Conservation (phyloP, 2,329 filamentous ascomycete species). For the Alternaria metachromatica region DNA sequence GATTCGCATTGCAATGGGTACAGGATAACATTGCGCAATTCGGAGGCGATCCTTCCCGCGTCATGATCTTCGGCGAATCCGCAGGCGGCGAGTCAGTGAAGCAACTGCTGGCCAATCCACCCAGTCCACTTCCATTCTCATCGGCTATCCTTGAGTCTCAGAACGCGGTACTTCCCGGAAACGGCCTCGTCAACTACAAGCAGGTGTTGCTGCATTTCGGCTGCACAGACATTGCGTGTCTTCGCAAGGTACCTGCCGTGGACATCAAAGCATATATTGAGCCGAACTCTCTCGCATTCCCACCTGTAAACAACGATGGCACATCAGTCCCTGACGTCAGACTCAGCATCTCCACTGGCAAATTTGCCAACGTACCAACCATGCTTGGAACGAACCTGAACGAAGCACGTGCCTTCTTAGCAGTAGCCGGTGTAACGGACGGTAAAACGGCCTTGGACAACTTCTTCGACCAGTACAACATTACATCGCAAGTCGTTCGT, state of each 20-base stretch:
- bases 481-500: slow-evolving; percentile 2
- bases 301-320: slow-evolving; percentile 15
- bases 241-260: slow-evolving; percentile 1
- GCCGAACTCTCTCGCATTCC: slow-evolving; percentile 11
- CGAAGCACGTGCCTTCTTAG: slow-evolving; percentile 17
- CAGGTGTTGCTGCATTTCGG: slow-evolving; percentile 14
- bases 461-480: slow-evolving; percentile 4
- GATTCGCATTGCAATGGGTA: slow-evolving; percentile 62
- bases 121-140: slow-evolving; percentile 23
- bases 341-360: slow-evolving; percentile 6
- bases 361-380: slow-evolving; percentile 15
- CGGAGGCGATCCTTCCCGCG: slow-evolving; percentile 42
- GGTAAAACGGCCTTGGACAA: slow-evolving; percentile 6
- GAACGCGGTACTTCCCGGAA: slow-evolving; percentile 9
- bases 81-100: slow-evolving; percentile 25
- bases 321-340: slow-evolving; percentile 16
- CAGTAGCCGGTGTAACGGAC: slow-evolving; percentile 5
- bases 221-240: slow-evolving; percentile 12
- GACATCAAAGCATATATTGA: slow-evolving; percentile 18
- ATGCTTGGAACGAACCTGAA: slow-evolving; percentile 17
- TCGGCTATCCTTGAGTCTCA: slow-evolving; percentile 35
- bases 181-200: slow-evolving; percentile 12
- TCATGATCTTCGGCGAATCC: slow-evolving; percentile 54
- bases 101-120: slow-evolving; percentile 25
- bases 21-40: slow-evolving; percentile 56